Conservation (phyloP, 2,329 filamentous ascomycete species). For the Zalaria obscura region DNA sequence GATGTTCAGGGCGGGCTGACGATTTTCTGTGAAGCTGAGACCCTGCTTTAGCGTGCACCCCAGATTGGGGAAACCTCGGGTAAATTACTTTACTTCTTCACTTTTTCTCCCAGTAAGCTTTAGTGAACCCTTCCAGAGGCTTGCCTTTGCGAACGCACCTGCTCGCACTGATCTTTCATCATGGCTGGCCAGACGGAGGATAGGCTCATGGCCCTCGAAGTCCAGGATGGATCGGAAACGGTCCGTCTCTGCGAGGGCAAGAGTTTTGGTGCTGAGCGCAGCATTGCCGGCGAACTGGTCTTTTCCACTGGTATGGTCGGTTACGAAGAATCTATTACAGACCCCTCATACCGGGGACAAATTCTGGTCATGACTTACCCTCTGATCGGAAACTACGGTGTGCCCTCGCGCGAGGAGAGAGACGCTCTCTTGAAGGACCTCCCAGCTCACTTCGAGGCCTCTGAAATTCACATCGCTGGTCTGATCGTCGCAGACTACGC, state of each 20-base stretch:
- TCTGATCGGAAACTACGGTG: constrained; percentile 92
- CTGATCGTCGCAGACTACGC: constrained; percentile 84
- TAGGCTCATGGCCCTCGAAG: constrained; percentile 64
- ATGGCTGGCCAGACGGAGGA: constrained; percentile 9
- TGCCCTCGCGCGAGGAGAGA: constrained; percentile 71
- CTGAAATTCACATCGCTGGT: constrained; percentile 84
- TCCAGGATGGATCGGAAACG: constrained; percentile 64
- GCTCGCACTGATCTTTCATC: constrained; percentile 4
- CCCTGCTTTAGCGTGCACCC: no score
- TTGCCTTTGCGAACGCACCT: background rate
- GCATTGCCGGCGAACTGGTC: constrained; percentile 89
- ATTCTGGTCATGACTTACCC: constrained; percentile 96
- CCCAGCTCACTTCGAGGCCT: constrained; percentile 85
- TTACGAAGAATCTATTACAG: constrained; percentile 86
- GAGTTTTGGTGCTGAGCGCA: constrained; percentile 93
- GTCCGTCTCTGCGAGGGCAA: constrained; percentile 65
- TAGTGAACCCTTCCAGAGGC: background rate
- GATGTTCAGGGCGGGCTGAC: no score
- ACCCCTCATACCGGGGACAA: constrained; percentile 79
- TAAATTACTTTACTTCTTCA: constrained; percentile 1
- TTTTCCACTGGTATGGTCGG: constrained; percentile 99
- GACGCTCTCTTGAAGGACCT: constrained; percentile 76
- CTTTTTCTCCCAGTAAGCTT: background rate
- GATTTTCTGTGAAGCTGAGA: no score
- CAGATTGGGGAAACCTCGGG: background rate